Base-by-base conservation (phyloP, 2,329 filamentous ascomycete genomes). In the Helminthosporium solani region DNA sequence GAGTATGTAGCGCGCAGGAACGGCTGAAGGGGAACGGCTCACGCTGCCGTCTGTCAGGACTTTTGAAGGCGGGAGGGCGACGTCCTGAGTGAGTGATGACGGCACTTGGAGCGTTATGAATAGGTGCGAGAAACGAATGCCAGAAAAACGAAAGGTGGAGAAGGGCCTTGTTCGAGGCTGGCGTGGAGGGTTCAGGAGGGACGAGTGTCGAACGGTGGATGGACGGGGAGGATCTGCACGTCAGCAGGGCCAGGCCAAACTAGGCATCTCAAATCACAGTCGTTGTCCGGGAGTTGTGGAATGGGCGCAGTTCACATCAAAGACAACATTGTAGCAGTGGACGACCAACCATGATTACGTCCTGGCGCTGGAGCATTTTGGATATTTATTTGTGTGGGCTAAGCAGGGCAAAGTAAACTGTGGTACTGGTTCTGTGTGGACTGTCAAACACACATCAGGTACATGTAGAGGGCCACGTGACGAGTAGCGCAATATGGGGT, bases 111-210 rank as follows among this genome's bases (percentile, higher is more conserved):
- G n/a, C n/a, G n/a, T n/a, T 25, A 9, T 25, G 23, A 6, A 25
- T 25, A 25, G 49, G 40, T 51, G 48, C 47, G 49, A 60, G 57
- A 61, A 67, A 67, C 58, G 63, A 68, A 53, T 58, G 64, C 63
- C 61, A 54, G 62, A 46, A 61, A 52, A 58, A 52, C 42, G 53
- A 59, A 42, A 58, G 57, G 53, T 42, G 52, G 54, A 53, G 55
- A 53, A 37, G 44, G 38, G 40, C 42, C 39, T 43, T 49, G 53
- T 36, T 35, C 19, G 40, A 44, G 5, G 14, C 15, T 23, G 28
- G 18, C 37, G 20, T 19, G 38, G 18, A 57, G 56, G 56, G 21
- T 47, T 42, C 34, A 37, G 42, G 31, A 41, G 46, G 40, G 18
- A 16, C 41, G 34, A n/a, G n/a, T n/a, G n/a, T n/a, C n/a, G n/a